Percentiles rank a stretch among this genome's conserved stretches.
Conservation (phyloP, 495 filamentous ascomycete genomes). For the Lichenothelia convexa region DNA sequence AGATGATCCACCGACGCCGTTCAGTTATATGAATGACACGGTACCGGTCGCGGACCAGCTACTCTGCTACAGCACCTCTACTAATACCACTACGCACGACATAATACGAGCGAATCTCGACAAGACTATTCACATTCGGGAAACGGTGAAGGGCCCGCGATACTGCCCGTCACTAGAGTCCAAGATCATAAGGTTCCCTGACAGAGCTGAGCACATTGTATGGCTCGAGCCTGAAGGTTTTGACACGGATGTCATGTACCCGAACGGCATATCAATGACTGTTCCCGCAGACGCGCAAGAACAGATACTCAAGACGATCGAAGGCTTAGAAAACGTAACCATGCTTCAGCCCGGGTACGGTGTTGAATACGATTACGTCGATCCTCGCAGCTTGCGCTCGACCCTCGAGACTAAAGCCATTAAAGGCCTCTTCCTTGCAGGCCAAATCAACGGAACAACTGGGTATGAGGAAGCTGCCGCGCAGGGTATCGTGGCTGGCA, state of each 20-base stretch:
- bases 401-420: slow-evolving; percentile 92
- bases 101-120: slow-evolving; percentile 73
- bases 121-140: slow-evolving; percentile 87
- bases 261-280: slow-evolving; percentile 95
- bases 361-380: slow-evolving; percentile 97
- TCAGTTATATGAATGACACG: slow-evolving; percentile 69
- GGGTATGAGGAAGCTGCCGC: slow-evolving; percentile 95
- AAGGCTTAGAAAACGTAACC: slow-evolving; percentile 67
- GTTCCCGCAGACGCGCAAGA: slow-evolving; percentile 74
- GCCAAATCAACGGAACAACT: slow-evolving; percentile 96
- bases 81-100: slow-evolving; percentile 66
- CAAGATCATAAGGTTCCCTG: slow-evolving; percentile 73
- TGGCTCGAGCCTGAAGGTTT: slow-evolving; percentile 98
- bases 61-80: slow-evolving; percentile 65
- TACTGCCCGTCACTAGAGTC: slow-evolving; percentile 94
- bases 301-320: slow-evolving; percentile 64
- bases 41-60: slow-evolving; percentile 70
- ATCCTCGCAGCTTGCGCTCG: slow-evolving; percentile 68
- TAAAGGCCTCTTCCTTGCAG: slow-evolving; percentile 73
- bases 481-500: slow-evolving; percentile 83
- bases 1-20: slow-evolving; percentile 73
- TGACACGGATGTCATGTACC: slow-evolving; percentile 78
- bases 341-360: slow-evolving; percentile 97
- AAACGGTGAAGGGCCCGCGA: slow-evolving; percentile 81
- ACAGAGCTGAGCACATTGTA: slow-evolving; percentile 65